Evolutionary conservation across 768 basidiomycete genomes (phyloP), one percentile per base, ranked within the genome.

Genomic region (Termitomyces sp.): DNA sequence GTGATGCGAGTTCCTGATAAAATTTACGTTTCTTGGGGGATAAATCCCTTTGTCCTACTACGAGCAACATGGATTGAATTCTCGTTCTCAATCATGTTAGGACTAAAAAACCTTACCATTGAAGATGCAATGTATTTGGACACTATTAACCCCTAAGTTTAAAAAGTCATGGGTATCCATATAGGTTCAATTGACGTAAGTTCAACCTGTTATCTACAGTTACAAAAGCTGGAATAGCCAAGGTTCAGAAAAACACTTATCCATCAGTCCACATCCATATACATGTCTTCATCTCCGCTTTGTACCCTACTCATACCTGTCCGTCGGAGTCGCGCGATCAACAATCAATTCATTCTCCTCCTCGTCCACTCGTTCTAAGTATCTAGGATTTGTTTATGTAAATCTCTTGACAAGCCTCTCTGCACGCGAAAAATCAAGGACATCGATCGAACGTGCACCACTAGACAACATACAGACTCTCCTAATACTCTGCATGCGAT

Each of bases 401-500:
- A 66, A 66, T 30, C 68, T 65, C 26, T 57, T 57, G 53, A 72
- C 65, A 34, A 70, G 66, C 14, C 60, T 51, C 12, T 66, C 58
- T 1, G 56, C 59, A 45, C 60, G 55, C 6, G 77, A 76, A 46
- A 79, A 77, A 61, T 85, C 83, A 54, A 80, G 63, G 32, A 85
- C 72, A 24, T 71, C 66, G 40, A 85, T 68, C 9, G 66, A 51
- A 35, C 75, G 74, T 6, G 22, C 46, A 12, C 74, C 61, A 12
- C 72, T 71, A 28, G 73, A 68, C 45, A 78, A 77, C 7, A 85
- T 68, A 59, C 80, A 79, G 14, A 87, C 72, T 41, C 84, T 73
- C 5, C 85, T 85, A 15, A 79, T 81, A 22, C 74, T 72, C 66
- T 88, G 85, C 83, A 88, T 8, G 80, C 72, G 35, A 86, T 75